Evolutionary conservation across 1,284 basidiomycete species (phyloP).

Genomic region (Puccinia horiana): DNA sequence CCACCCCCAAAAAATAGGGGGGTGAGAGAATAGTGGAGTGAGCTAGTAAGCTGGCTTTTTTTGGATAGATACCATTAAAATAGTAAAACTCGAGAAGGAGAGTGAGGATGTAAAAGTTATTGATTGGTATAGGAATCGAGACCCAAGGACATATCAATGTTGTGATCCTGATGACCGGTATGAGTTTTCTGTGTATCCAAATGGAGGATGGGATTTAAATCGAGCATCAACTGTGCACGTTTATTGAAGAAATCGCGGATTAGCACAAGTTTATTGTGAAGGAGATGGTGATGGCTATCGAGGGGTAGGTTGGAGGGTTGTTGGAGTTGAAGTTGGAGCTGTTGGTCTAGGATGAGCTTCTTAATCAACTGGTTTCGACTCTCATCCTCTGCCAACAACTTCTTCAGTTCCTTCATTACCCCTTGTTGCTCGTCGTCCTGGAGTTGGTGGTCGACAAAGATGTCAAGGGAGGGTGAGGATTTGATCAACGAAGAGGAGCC

Average conservation of each 20-base stretch:
- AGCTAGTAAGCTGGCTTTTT: not conserved
- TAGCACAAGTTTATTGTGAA: not conserved
- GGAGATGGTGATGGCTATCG: not conserved
- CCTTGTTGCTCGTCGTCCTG: not conserved
- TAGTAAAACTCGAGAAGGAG: no score
- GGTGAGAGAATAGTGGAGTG: no score
- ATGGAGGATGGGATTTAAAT: conserved; percentile 12
- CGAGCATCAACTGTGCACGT: conserved; percentile 14
- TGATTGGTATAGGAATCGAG: not conserved
- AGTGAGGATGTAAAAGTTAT: not conserved
- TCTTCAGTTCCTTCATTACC: not conserved
- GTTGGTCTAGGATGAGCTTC: conserved; percentile 18
- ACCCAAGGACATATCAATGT: not conserved
- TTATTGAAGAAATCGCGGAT: conserved; percentile 13
- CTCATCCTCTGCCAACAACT: conserved; percentile 20
- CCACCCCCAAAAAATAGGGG: no score
- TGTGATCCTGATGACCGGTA: not conserved
- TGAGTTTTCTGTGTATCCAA: not conserved
- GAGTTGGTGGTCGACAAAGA: conserved; percentile 7
- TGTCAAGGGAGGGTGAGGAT: conserved; percentile 5
- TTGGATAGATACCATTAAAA: not conserved
- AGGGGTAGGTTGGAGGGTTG: not conserved
- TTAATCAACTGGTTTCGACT: conserved; percentile 23
- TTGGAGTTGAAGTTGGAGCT: conserved; percentile 7
- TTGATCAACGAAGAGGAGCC: not conserved